Base-by-base conservation (phyloP, 352 stramenopile genomes). In the Globisporangium recalcitrans region DNA sequence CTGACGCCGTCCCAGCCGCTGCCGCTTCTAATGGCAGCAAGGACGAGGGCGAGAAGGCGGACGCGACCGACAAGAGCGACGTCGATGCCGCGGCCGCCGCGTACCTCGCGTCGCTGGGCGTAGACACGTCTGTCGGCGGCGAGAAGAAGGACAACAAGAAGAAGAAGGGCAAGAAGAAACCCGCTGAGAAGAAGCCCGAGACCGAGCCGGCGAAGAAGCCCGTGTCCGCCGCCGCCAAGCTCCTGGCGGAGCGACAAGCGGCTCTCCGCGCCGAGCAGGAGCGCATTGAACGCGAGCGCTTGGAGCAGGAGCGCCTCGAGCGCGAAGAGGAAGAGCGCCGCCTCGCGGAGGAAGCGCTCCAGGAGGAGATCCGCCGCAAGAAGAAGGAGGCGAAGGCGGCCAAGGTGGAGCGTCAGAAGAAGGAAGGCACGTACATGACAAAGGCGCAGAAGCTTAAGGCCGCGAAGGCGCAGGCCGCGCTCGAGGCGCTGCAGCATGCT, bases 381-480 rank as follows among this genome's bases (percentile, higher is more conserved):
- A 93, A 94, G 70, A 87, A 93, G 58, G 83, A 93, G 60, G 83
- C 83, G 36, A 90, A 89, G 52, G 77, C 78, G 7, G 83, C 85
- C 62, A 97, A 97, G 73, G 80, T 96, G 46, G 95, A 98, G 58
- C 87, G 85, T 24, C 91, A 98, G 75, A 98, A 98, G 75, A 91
- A 90, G 56, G 93, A 98, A 54, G 97, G 97, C 54, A 99, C 95
- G 53, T 99, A 99, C 83, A 98, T 98, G 95, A 99, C 97, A n/a
- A 99, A 99, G 78, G 93, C 91, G 40, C 94, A 99, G 75, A 98
- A 98, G 72, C 80, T 97, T 62, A 97, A 98, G 78, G 88, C 85
- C 0, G 80, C 79, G 51, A 78, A 90, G 57, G 90, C 93, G 19
- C 80, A 98, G 69, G 87, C 90, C 13, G 80, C 93, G 36, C 70